Evolutionary conservation across 139 green algal species (phyloP).

Genomic region (Tetraselmis striata): DNA sequence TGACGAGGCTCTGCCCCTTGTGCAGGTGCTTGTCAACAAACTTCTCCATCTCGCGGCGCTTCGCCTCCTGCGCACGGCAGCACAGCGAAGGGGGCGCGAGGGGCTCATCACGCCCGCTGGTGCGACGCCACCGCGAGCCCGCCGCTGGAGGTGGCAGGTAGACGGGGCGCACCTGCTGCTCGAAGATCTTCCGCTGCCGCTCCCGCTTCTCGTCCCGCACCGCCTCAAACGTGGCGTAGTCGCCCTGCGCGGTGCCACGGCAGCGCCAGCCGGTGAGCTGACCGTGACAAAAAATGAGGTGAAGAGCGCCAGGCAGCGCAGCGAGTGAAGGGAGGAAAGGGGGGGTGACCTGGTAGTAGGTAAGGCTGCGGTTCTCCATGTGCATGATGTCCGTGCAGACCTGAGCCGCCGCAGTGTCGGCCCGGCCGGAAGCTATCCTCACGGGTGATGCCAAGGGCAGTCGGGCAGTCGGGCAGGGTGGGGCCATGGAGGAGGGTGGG

Average conservation of each 20-base stretch:
- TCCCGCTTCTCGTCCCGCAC: constrained; percentile 5
- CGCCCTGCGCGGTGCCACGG: not conserved
- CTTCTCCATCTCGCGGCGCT: constrained; percentile 7
- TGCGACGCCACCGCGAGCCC: no score
- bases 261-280: no score
- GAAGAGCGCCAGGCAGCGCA: not conserved
- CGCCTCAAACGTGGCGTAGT: constrained; percentile 2
- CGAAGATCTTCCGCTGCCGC: constrained; percentile 10
- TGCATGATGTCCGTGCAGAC: constrained; percentile 81
- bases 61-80: constrained; percentile 1
- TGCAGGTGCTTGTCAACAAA: constrained; percentile 16
- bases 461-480: no score
- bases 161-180: no score
- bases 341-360: constrained; percentile 42
- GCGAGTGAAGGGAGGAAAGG: not conserved
- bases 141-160: no score
- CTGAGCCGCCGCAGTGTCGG: no score
- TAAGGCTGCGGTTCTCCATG: constrained; percentile 63
- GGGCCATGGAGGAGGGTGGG: no score
- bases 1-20: constrained; percentile 7
- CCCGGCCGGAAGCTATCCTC: no score
- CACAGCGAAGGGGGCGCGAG: no score
- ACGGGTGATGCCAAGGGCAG: no score
- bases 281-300: no score
- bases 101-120: no score